Percentiles rank a stretch among this genome's conserved stretches.
Evolutionary conservation across 2,329 filamentous ascomycete genomes (phyloP).

Genomic region (Fusarium proliferatum): DNA sequence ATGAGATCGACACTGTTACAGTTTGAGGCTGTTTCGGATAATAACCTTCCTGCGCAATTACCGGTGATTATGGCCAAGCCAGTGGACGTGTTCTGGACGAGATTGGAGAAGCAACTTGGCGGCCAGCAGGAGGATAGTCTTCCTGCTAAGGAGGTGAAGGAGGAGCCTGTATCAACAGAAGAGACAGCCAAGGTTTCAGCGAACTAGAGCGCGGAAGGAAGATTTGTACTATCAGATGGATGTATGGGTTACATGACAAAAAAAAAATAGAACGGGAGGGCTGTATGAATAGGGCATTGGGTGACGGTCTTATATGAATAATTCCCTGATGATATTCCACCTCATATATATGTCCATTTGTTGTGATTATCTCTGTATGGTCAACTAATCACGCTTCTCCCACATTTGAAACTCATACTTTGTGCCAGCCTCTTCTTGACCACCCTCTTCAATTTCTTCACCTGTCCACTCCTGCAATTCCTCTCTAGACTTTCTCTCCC

Average conservation of each 20-base stretch:
- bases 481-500: constrained; percentile 63
- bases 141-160: constrained; percentile 33
- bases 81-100: constrained; percentile 58
- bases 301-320: constrained; percentile 27
- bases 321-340: constrained; percentile 36
- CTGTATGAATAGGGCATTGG: constrained; percentile 38
- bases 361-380: neutral
- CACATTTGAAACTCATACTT: constrained; percentile 80
- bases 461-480: constrained; percentile 73
- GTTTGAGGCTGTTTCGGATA: constrained; percentile 63
- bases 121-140: constrained; percentile 45
- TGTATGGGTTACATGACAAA: constrained; percentile 14
- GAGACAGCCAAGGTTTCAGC: constrained; percentile 36
- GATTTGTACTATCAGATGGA: constrained; percentile 43
- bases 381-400: constrained; percentile 61
- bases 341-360: constrained; percentile 12
- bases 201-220: constrained; percentile 20
- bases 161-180: constrained; percentile 16
- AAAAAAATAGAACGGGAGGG: constrained; percentile 21
- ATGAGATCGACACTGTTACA: constrained; percentile 61
- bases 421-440: constrained; percentile 71
- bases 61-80: constrained; percentile 51
- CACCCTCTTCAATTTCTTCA: constrained; percentile 67
- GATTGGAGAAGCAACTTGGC: constrained; percentile 54
- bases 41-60: constrained; percentile 48